These are phyloP conservation scores for Metschnikowia noctiluminum DNA, from an alignment of 805 yeast genomes.

Conservation along the genomic window DNA sequence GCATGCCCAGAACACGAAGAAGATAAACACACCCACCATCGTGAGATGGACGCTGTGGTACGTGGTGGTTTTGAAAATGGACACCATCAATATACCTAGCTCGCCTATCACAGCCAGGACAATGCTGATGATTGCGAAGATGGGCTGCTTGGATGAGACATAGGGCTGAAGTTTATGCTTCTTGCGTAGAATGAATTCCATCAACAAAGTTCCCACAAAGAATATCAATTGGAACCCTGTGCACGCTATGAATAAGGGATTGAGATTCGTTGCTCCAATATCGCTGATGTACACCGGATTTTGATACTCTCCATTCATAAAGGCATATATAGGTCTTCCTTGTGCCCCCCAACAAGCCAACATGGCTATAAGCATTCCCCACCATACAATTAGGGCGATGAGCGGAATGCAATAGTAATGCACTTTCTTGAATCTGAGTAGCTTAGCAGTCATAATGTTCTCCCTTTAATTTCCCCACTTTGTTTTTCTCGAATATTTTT, in stretches of 20 bases:
- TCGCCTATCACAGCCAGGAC: conserved; percentile 57
- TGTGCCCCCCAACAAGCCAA: conserved; percentile 73
- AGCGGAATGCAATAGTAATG: conserved; percentile 63
- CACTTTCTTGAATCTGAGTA: conserved; percentile 38
- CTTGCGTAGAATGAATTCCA: conserved; percentile 62
- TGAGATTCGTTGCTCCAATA: conserved; percentile 81
- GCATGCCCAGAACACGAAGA: conserved; percentile 54
- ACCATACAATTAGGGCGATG: conserved; percentile 69
- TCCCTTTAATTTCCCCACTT: too few relatives aligned
- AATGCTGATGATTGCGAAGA: conserved; percentile 39
- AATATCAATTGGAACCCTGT: conserved; percentile 75
- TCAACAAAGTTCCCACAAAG: conserved; percentile 57
- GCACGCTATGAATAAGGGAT: conserved; percentile 80
- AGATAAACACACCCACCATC: conserved; percentile 73
- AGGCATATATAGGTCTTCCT: conserved; percentile 69
- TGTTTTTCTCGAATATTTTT: too few relatives aligned
- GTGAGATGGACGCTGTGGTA: conserved; percentile 59
- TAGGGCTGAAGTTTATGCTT: conserved; percentile 55
- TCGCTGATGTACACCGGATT: conserved; percentile 74
- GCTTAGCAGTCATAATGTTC: conserved; percentile 8
- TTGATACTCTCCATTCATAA: conserved; percentile 42
- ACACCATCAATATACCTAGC: conserved; percentile 67
- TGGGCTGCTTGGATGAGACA: conserved; percentile 40
- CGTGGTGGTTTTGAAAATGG: conserved; percentile 64
- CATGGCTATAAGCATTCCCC: conserved; percentile 86